phyloP scores from a whole-genome alignment of 805 yeast genomes.

The Metschnikowia orientalis region DNA sequence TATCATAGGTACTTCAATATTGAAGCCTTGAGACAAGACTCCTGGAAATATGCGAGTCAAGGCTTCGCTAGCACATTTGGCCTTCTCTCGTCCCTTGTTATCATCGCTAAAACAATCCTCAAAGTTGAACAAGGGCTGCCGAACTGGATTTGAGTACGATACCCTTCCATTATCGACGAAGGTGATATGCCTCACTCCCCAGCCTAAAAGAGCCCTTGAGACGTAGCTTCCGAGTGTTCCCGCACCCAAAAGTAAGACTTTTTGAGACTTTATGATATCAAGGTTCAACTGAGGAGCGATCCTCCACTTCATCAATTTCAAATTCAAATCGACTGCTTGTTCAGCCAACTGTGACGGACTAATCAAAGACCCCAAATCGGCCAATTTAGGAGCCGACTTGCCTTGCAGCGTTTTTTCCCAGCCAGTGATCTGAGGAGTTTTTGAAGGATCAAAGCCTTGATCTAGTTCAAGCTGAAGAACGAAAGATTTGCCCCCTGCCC shows the following conservation, averaged over 20 bases:
- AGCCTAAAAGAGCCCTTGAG: conserved; percentile 78
- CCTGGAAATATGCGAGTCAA: conserved; percentile 75
- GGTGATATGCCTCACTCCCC: conserved; percentile 88
- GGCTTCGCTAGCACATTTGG: conserved; percentile 70
- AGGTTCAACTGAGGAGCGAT: conserved; percentile 78
- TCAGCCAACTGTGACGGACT: conserved; percentile 80
- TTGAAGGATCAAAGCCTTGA: conserved; percentile 8
- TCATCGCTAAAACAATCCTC: conserved; percentile 68
- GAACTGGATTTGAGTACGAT: conserved; percentile 90
- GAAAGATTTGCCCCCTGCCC: conserved; percentile 18
- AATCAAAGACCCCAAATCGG: conserved; percentile 75
- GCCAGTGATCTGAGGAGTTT: conserved; percentile 55
- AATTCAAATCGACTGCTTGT: conserved; percentile 87
- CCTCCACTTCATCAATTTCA: conserved; percentile 96
- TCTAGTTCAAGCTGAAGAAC: conserved; percentile 17
- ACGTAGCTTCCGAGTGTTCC: conserved; percentile 96
- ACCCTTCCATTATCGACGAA: conserved; percentile 88
- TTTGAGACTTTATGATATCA: conserved; percentile 54
- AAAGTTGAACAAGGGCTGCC: conserved; percentile 84
- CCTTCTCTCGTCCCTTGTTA: conserved; percentile 69
- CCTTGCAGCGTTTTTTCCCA: conserved; percentile 85
- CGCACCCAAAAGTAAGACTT: conserved; percentile 81
- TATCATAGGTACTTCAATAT: conserved; percentile 87
- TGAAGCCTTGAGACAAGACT: conserved; percentile 57
- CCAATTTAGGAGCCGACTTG: conserved; percentile 73